Conservation (phyloP, 1,284 basidiomycete genomes). For the Leccinum subatratum region DNA sequence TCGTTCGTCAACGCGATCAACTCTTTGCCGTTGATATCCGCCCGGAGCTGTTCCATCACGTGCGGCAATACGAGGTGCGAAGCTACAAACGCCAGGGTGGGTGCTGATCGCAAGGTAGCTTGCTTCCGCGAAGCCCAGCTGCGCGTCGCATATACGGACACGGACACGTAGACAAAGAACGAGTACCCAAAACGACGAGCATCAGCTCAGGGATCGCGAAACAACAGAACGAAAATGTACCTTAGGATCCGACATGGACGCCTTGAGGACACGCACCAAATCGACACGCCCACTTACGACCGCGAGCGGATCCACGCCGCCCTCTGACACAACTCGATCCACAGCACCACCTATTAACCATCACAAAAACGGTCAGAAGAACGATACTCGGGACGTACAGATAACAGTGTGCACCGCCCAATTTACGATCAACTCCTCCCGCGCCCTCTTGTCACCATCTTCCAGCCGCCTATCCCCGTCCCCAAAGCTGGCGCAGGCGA, state of each 20-base stretch:
- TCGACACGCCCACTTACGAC: constrained; percentile 52
- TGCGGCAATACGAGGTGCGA: constrained; percentile 65
- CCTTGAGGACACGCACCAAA: constrained; percentile 46
- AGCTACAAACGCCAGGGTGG: constrained; percentile 56
- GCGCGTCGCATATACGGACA: background rate
- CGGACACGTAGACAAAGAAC: background rate
- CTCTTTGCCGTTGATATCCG: constrained; percentile 56
- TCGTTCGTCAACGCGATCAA: constrained; percentile 64
- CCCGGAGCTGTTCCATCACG: constrained; percentile 61
- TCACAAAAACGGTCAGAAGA: background rate
- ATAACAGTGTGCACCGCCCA: constrained; percentile 66
- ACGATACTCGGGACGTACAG: constrained; percentile 39
- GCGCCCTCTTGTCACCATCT: constrained; percentile 28
- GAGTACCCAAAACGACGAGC: background rate
- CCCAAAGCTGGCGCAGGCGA: constrained; percentile 44
- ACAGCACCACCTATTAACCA: constrained; percentile 48
- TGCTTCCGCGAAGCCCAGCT: constrained; percentile 57
- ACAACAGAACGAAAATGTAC: constrained; percentile 29
- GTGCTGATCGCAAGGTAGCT: constrained; percentile 42
- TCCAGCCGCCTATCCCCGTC: constrained; percentile 14
- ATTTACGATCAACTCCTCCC: constrained; percentile 49
- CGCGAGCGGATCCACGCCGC: constrained; percentile 65
- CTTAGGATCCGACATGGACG: constrained; percentile 41
- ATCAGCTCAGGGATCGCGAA: background rate
- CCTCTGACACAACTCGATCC: constrained; percentile 80